A percentile compares a stretch with the other conserved stretches of the same genome.
Conservation (phyloP, 2,329 filamentous ascomycete species). For the Tetracladium maxilliforme region DNA sequence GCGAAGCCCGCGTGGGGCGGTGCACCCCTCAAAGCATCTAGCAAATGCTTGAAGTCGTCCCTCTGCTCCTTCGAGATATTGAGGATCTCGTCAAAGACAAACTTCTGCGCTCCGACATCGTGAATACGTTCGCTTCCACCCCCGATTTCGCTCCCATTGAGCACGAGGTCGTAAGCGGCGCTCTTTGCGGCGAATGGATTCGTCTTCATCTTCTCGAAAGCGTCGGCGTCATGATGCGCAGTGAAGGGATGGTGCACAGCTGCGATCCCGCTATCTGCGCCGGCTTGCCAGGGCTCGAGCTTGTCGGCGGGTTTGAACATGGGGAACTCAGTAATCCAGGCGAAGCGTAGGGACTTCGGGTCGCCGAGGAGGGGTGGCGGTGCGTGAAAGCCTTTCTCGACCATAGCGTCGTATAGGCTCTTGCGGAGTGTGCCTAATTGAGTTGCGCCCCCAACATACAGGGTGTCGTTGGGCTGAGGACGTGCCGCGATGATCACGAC, state of each 20-base stretch:
- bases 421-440: conserved; percentile 58
- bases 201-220: conserved; percentile 60
- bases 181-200: conserved; percentile 61
- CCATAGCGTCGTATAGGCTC: conserved; percentile 53
- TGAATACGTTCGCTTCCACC: conserved; percentile 92
- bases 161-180: conserved; percentile 89
- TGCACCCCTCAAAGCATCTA: conserved; percentile 75
- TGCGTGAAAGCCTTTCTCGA: conserved; percentile 29
- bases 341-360: conserved; percentile 41
- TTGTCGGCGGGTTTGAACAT: conserved; percentile 66
- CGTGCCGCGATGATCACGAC: no score
- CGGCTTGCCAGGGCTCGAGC: conserved; percentile 51
- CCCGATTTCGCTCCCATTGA: conserved; percentile 89
- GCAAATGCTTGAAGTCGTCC: conserved; percentile 70
- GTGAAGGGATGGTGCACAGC: conserved; percentile 96
- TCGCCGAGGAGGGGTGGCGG: not conserved
- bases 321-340: conserved; percentile 83
- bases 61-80: conserved; percentile 60
- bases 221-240: conserved; percentile 55
- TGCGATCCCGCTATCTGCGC: conserved; percentile 55
- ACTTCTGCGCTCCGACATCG: conserved; percentile 66
- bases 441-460: conserved; percentile 18
- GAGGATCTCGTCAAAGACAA: conserved; percentile 70
- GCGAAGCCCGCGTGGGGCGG: conserved; percentile 92
- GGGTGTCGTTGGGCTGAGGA: no score